Base-by-base conservation (phyloP, 768 basidiomycete genomes). In the Suillus subaureus region DNA sequence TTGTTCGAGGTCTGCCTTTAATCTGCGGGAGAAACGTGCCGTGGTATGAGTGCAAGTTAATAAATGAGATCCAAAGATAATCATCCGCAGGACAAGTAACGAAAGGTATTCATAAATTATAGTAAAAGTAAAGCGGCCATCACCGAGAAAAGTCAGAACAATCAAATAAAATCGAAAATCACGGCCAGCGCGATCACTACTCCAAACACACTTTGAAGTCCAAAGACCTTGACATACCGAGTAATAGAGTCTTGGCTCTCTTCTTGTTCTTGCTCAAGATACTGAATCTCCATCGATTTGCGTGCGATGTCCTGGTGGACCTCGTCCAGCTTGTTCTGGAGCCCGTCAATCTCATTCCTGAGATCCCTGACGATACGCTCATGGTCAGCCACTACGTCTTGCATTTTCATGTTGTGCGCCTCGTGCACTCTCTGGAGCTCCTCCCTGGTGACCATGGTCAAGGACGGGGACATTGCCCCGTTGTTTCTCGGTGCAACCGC, bases 241-340 rank as follows among this genome's bases (percentile, higher is more conserved):
- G 88, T 88, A 64, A 93, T 88, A 66, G 87, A 84, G 72, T 92
- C 90, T 70, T 88, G 83, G 67, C 72, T 86, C 70, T 94, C 93
- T 49, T 93, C 91, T 72, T 90, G 87, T 31, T 93, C 91, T 73
- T 88, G 85, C 72, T 92, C 92, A 64, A 92, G 82, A 76, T 89
- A 91, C 69, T 87, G 83, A 55, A 94, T 89, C 78, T 94, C 93
- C 91, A 94, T 89, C 64, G 83, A 82, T 76, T 92, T 93, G 67
- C 89, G 83, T 6, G 78, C 81, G 61, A 91, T 78, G 67, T 91
- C 88, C 64, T 84, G 80, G 70, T 88, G 81, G 54, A 89, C 78
- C 61, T 88, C 87, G 23, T 81, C 79, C 45, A 85, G 79, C 72
- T 81, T 85, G 33, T 71, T 67, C 64, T 82, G 77, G 15, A 86